These are phyloP conservation scores for Daldinia vernicosa DNA, from an alignment of 495 filamentous ascomycete genomes.

Conservation along the genomic window DNA sequence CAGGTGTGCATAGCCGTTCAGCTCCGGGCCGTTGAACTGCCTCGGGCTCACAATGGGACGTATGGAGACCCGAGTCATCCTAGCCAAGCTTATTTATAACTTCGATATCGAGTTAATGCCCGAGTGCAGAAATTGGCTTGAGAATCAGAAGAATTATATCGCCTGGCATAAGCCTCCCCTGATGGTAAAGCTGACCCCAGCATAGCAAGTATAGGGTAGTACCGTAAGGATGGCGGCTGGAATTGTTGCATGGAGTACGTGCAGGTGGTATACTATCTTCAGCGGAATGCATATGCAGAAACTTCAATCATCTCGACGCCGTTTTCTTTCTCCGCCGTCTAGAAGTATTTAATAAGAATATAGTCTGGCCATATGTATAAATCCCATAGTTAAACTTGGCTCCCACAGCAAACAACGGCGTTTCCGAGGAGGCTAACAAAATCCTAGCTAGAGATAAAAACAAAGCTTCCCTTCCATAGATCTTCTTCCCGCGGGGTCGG, in stretches of 20 bases:
- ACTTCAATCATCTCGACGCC: not conserved
- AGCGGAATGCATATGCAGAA: constrained; percentile 9
- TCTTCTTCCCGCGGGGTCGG: constrained; percentile 12
- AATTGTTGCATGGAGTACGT: not conserved
- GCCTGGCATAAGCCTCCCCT: constrained; percentile 46
- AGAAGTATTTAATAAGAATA: not conserved
- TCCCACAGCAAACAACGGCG: not conserved
- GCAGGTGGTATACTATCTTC: not conserved
- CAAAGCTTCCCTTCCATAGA: not conserved
- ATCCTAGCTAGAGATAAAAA: not conserved
- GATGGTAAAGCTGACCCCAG: constrained; percentile 33
- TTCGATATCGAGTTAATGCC: constrained; percentile 59
- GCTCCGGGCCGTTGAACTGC: constrained; percentile 59
- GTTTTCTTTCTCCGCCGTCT: not conserved
- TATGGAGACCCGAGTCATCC: constrained; percentile 58
- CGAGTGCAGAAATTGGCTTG: constrained; percentile 47
- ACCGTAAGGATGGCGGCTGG: not conserved
- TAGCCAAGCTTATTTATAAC: constrained; percentile 60
- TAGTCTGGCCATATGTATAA: not conserved
- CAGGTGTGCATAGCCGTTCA: constrained; percentile 55
- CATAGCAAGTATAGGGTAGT: not conserved
- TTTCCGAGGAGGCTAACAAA: not conserved
- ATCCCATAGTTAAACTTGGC: not conserved
- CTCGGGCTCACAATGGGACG: constrained; percentile 60
- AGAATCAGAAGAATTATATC: constrained; percentile 39